Evolutionary conservation across 345 rosid genomes (phyloP).

Genomic region (Eucalyptus leucophloia): DNA sequence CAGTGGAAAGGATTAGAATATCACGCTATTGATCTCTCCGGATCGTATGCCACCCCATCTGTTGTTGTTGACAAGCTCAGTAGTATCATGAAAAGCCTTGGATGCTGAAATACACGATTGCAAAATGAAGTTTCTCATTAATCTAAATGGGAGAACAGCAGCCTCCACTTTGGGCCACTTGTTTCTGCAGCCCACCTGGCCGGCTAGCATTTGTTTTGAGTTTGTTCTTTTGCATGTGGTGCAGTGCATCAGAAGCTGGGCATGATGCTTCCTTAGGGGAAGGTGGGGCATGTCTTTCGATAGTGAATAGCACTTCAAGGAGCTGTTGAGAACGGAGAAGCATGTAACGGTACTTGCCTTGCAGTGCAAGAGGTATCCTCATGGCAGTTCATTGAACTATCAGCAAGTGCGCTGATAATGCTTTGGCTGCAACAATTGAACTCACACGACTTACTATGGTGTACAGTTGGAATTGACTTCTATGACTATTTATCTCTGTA

Average conservation of each 20-base stretch:
- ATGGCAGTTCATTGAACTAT: not conserved
- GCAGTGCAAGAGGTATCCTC: not conserved
- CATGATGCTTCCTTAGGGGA: not conserved
- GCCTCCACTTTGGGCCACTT: not conserved
- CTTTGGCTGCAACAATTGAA: not conserved
- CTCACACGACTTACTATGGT: not conserved
- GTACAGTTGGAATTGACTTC: not conserved
- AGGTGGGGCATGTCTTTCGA: not conserved
- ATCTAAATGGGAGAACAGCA: not conserved
- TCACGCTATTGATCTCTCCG: conserved; percentile 62
- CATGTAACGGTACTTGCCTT: not conserved
- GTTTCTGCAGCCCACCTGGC: not conserved
- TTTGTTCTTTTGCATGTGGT: not conserved
- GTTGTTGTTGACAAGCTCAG: conserved; percentile 40
- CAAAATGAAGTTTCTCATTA: not conserved
- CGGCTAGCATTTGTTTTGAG: not conserved
- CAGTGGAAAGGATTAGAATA: conserved; percentile 93
- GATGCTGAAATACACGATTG: conserved; percentile 22
- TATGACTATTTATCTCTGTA: not conserved
- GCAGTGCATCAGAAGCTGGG: not conserved
- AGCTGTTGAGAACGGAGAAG: not conserved
- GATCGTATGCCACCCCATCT: conserved; percentile 43
- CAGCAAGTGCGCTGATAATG: not conserved
- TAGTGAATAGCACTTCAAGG: not conserved
- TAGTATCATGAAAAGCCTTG: conserved; percentile 36